Percentiles rank a stretch among this genome's conserved stretches.
These are phyloP conservation scores for Cotoneaster glaucophyllus DNA, from an alignment of 306 rosid genomes.

Conservation along the genomic window DNA sequence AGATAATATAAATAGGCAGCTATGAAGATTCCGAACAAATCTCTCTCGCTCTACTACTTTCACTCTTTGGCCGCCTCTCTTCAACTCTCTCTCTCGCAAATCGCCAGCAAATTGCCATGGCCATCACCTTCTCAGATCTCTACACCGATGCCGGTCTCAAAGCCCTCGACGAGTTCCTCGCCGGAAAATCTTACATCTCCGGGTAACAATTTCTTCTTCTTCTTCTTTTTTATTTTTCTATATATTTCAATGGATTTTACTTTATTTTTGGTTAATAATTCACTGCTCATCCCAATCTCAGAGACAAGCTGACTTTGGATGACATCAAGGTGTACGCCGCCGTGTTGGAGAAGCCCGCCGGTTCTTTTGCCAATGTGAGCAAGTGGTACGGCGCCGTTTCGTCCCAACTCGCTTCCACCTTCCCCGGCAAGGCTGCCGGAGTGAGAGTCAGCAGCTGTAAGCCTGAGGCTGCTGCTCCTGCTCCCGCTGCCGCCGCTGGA, in stretches of 20 bases:
- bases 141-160: slow-evolving; percentile 76
- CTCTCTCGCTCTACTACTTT: background rate
- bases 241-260: background rate
- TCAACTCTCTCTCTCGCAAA: background rate
- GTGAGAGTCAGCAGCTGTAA: slow-evolving; percentile 41
- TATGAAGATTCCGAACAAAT: background rate
- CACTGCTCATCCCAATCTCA: background rate
- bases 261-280: background rate
- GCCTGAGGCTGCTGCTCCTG: slow-evolving; percentile 34
- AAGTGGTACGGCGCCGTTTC: slow-evolving; percentile 68
- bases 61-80: background rate
- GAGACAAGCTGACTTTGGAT: slow-evolving; percentile 65
- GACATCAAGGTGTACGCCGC: slow-evolving; percentile 71
- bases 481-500: slow-evolving; percentile 45
- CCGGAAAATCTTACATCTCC: slow-evolving; percentile 65
- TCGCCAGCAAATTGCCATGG: slow-evolving; percentile 40
- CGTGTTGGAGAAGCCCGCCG: slow-evolving; percentile 49
- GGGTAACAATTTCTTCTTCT: slow-evolving; percentile 28
- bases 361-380: slow-evolving; percentile 44
- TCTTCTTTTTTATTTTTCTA: background rate
- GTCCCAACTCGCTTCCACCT: slow-evolving; percentile 49
- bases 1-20: no score
- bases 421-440: slow-evolving; percentile 74
- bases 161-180: slow-evolving; percentile 54
- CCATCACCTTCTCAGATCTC: slow-evolving; percentile 80